Base-by-base conservation (phyloP, 2,329 filamentous ascomycete genomes). In the Verticillium tricorpus region DNA sequence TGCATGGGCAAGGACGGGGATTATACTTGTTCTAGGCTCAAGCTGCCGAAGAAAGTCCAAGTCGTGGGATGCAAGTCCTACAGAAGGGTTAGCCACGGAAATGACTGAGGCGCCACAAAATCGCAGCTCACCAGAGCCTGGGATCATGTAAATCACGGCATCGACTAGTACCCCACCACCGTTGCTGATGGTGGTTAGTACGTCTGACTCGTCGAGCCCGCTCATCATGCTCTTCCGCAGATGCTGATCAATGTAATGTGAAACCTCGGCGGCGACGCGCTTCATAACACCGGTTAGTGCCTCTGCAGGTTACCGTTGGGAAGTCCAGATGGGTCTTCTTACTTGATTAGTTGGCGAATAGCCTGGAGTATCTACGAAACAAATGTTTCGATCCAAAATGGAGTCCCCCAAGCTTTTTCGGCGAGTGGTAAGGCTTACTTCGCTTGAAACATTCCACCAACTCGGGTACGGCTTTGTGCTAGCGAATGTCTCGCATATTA, bases 381-480 rank as follows among this genome's bases (percentile, higher is more conserved):
- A 97, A 5, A 99, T 77, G 71, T 99, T 99, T 34, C 94, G 86
- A 71, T 98, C 94, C 56, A 98, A 78, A 45, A 97, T 85, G 25
- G 87, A 84, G 65, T 95, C 93, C 8, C 88, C 87, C 59, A 86
- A 78, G 69, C 56, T 50, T 6, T 57, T 19, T 9, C 89, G 83
- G 70, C 87, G 83, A 56, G 84, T 64, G 85, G 75, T 58, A 81
- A 77, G 62, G 37, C 66, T 31, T 80, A 80, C 62, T 64, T 89
- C 86, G 61, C 93, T 89, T 57, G 92, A 75, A 69, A 95, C 90
- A 15, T 89, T 88, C 89, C 91, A 96, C 95, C 95, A 98, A 61
- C 88, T 80, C 0, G 94, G 93, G 73, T 94, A 96, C 40, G 94
- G 87, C 69, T 89, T 89, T 14, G 91, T 93, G 71, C 91, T 94